These are phyloP conservation scores for Parietaria judaica DNA, from an alignment of 306 rosid species.

Conservation along the genomic window DNA sequence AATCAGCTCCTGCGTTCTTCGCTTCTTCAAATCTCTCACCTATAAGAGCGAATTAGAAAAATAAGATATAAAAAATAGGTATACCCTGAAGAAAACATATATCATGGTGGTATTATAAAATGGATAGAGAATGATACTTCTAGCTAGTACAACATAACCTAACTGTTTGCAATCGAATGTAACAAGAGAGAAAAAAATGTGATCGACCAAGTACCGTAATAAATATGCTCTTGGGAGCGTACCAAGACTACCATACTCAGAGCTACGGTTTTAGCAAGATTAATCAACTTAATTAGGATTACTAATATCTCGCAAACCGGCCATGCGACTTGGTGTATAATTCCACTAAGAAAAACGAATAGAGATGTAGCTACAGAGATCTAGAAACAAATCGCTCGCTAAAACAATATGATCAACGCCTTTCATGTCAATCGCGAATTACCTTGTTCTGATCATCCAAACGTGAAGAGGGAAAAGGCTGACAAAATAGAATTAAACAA, in stretches of 20 bases:
- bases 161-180: neutral
- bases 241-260: neutral
- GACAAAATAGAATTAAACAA: neutral
- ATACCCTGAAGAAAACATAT: neutral
- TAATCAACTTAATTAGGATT: neutral
- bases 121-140: neutral
- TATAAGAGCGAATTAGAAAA: conserved; percentile 21
- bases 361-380: neutral
- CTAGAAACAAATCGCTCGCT: no score
- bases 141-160: neutral
- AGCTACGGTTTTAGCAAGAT: neutral
- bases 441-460: neutral
- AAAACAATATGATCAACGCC: neutral
- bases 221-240: neutral
- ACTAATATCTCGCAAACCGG: neutral
- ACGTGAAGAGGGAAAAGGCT: neutral
- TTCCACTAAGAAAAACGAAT: neutral
- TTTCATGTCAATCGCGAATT: neutral
- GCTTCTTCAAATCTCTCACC: conserved; percentile 97
- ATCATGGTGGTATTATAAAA: neutral
- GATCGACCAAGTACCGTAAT: neutral
- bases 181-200: neutral
- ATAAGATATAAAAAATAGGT: conserved; percentile 14
- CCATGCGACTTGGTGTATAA: neutral
- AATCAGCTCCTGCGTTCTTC: conserved; percentile 92